Percentiles rank a stretch among this genome's conserved stretches.
These are phyloP conservation scores for Calonectria naviculata DNA, from an alignment of 2,329 filamentous ascomycete genomes.

Conservation along the genomic window DNA sequence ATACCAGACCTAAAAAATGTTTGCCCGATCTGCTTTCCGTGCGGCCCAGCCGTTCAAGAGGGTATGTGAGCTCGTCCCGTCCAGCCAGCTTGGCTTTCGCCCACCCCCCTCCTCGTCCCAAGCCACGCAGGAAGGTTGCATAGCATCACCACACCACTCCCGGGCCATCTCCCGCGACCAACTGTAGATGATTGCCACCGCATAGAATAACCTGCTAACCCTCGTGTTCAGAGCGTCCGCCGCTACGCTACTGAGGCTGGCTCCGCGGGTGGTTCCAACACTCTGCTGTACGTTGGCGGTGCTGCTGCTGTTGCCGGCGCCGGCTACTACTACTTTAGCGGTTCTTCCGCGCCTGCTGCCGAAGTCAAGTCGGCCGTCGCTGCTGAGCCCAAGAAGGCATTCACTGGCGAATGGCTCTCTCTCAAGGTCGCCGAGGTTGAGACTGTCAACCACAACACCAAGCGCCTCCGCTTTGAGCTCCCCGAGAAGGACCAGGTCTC, in stretches of 20 bases:
- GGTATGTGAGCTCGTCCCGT: constrained; percentile 57
- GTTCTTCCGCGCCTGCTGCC: constrained; percentile 66
- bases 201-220: constrained; percentile 25
- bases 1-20: constrained; percentile 62
- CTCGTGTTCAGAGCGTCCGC: constrained; percentile 59
- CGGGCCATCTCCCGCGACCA: neutral
- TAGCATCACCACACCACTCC: constrained; percentile 14
- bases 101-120: constrained; percentile 12
- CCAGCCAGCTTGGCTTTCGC: neutral
- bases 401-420: constrained; percentile 86
- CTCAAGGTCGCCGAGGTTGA: constrained; percentile 84
- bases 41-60: constrained; percentile 73
- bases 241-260: constrained; percentile 76
- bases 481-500: constrained; percentile 87
- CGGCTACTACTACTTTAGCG: constrained; percentile 67
- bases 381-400: constrained; percentile 60
- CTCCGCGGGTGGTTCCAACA: constrained; percentile 66
- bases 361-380: constrained; percentile 62
- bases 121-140: constrained; percentile 8
- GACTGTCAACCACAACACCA: constrained; percentile 92
- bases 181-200: neutral
- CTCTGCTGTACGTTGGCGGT: constrained; percentile 69
- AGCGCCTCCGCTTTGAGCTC: constrained; percentile 89
- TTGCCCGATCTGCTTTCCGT: constrained; percentile 73
- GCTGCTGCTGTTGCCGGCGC: constrained; percentile 69